Evolutionary conservation across 176 grass and related monocot genomes (phyloP), one percentile per base, ranked within the genome.

Genomic region (Guadua angustifolia): DNA sequence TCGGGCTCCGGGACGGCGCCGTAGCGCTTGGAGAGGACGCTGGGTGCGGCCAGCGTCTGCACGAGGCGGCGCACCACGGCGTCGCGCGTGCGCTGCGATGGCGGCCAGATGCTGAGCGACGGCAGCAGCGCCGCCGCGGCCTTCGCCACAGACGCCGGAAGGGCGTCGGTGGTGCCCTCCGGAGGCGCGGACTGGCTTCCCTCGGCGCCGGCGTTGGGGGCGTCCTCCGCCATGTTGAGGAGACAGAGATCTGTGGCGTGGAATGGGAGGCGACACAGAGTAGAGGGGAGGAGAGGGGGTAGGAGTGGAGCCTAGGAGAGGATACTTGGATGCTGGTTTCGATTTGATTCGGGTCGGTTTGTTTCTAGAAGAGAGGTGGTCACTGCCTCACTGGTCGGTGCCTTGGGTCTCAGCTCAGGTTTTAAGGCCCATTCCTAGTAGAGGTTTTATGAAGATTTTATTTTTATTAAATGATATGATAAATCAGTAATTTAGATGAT

Each of bases 81-180:
- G 68, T 98, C 93, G 45, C 91, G 95, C 50, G 95, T 98, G 87
- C 93, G 91, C 91, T 98, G 95, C 42, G 91, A 82, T 39, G 92
- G 95, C 21, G 93, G 93, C 93, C 95, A 98, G 91, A 98, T 93
- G 75, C 86, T 94, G 63, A 94, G 84, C 71, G 87, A 89, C 38
- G 86, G 61, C 15, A 82, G 70, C 71, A 88, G 75, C 24, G 82
- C 69, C 84, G 82, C 84, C 57, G 46, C 12, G 4, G 38, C 14
- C 79, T 88, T 88, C 14, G 59, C 45, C 0, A 38, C 19, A 55
- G 73, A 4, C 22, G 81, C 13, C 0, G 61, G 16, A 26, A 46
- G 35, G 43, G 79, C 25, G 35, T 38, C 78, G 40, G 60, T 19
- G 12, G 66, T 14, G 79, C 25, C 24, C 64, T 88, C 82, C 1